Base-by-base conservation (phyloP, 495 filamentous ascomycete genomes). In the Hypoxylon cercidicola region DNA sequence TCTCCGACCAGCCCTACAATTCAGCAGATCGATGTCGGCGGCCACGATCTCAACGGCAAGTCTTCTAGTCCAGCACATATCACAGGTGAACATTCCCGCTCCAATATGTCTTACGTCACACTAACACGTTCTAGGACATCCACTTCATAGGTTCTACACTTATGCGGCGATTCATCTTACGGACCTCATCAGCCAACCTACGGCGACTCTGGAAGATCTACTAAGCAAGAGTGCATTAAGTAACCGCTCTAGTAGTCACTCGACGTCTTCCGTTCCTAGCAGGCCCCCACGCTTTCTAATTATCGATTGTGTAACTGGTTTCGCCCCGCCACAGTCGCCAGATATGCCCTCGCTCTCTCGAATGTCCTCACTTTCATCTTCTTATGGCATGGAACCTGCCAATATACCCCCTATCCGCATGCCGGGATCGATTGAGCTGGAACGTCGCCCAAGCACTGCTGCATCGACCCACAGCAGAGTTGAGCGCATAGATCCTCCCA, bases 61-160 rank as follows among this genome's bases (percentile, higher is more conserved):
- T 62, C 74, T 15, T 74, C 77, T 6, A 81, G 76, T 43, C 50
- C 72, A 21, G 74, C 79, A 25, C 55, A 70, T 21, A 63, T 70
- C n/a, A 75, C 69, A 62, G 79, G 79, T 81, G 64, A 66, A 75
- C 59, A 19, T 44, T 49, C 4, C 13, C 28, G 8, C 32, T 2
- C 37, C 8, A 8, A n/a, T 44, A 34, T 21, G 6, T 13, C 16
- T 19, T 21, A 10, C 23, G 0, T 19, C 2, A 48, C 39, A 43
- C 68, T 72, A 46, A 79, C 61, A 28, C 40, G 15, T 28, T 12
- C 64, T 73, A 75, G 87, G 86, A n/a, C 88, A 91, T 50, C 88
- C 87, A 0, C 74, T 90, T 15, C 88, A 91, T 70, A 83, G 80
- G 50, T 84, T 79, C 35, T 90, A 82, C 63, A 79, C 76, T 21